Base-by-base conservation (phyloP, 192 early-diverging fungal genomes). In the Podila minutissima region DNA sequence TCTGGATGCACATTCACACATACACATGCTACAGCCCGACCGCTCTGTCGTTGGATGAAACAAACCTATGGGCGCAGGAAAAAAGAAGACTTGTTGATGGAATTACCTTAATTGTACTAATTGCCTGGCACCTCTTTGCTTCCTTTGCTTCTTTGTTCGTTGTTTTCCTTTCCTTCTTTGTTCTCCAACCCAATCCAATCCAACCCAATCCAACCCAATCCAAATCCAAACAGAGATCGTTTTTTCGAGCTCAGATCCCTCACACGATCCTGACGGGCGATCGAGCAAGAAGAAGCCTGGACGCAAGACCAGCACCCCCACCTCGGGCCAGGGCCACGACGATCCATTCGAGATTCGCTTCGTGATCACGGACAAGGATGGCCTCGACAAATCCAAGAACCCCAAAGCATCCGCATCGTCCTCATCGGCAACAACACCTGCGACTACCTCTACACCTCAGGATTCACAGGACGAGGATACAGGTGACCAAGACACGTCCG, bases 351-450 rank as follows among this genome's bases (percentile, higher is more conserved):
- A 74, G 72, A 75, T 75, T 37, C 74, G 74, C 0, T 79, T 79
- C 58, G 76, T 79, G 0, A 72, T 79, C 29, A 46, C 74, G 13
- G 74, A 75, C 38, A 75, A 75, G 70, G 76, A 79, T 33, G 65
- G 62, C 29, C 76, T 72, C 29, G 74, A 68, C 10, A 67, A 64
- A 28, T 24, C 49, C n/a, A 59, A 65, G 22, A 26, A 12, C 0
- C 2, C 26, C 26, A 71, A 78, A 17, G 58, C 51, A 33, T 19
- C 55, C 5, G 9, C 33, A 9, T 29, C 65, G 38, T 58, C 41
- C 15, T 46, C 41, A 3, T 46, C 41, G 41, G 15, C 15, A 46
- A 17, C 69, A 5, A 61, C 69, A 9, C 24, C 62, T 35, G 38
- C 61, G 4, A 28, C 31, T 35, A 28, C 26, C 5, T 67, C 59